phyloP scores from a whole-genome alignment of 2,329 filamentous ascomycete species.

The Colletotrichum sp. region DNA sequence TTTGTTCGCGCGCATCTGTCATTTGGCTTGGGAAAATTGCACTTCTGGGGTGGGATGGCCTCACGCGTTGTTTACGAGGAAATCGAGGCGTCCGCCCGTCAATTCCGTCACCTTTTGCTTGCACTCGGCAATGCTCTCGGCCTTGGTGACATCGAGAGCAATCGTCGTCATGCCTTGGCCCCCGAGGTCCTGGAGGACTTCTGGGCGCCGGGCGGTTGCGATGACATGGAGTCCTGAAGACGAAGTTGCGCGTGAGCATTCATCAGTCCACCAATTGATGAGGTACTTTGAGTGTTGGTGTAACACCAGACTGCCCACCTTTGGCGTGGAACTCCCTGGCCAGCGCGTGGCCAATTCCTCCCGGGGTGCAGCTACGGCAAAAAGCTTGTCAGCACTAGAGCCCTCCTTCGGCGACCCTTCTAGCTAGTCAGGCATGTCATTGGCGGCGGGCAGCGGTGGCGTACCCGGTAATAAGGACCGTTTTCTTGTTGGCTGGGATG shows the following conservation, averaged over 20 bases:
- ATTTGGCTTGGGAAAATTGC: not conserved
- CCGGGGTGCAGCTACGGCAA: slow-evolving; percentile 56
- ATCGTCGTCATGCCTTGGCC: slow-evolving; percentile 54
- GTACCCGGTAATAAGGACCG: slow-evolving; percentile 57
- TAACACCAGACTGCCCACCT: slow-evolving; percentile 39
- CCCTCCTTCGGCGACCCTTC: not conserved
- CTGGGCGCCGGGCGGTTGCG: slow-evolving; percentile 57
- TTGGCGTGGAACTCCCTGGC: slow-evolving; percentile 57
- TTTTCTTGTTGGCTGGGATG: slow-evolving; percentile 35
- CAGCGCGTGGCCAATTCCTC: slow-evolving; percentile 62
- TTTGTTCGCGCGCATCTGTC: not conserved
- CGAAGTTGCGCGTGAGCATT: not conserved
- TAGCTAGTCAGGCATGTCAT: not conserved
- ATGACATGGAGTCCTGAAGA: slow-evolving; percentile 57
- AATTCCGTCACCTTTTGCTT: slow-evolving; percentile 50
- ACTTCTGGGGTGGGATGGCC: slow-evolving; percentile 12
- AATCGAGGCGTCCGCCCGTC: slow-evolving; percentile 59
- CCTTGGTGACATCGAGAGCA: slow-evolving; percentile 58
- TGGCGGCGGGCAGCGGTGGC: slow-evolving; percentile 3
- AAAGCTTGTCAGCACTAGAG: not conserved
- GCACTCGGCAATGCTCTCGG: slow-evolving; percentile 54
- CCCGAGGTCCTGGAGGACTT: slow-evolving; percentile 51
- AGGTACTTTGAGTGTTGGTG: not conserved
- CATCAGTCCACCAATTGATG: not conserved
- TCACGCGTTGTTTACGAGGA: slow-evolving; percentile 66